Evolutionary conservation across 202 grass and related monocot species (phyloP).

Genomic region (Panicum hallii): DNA sequence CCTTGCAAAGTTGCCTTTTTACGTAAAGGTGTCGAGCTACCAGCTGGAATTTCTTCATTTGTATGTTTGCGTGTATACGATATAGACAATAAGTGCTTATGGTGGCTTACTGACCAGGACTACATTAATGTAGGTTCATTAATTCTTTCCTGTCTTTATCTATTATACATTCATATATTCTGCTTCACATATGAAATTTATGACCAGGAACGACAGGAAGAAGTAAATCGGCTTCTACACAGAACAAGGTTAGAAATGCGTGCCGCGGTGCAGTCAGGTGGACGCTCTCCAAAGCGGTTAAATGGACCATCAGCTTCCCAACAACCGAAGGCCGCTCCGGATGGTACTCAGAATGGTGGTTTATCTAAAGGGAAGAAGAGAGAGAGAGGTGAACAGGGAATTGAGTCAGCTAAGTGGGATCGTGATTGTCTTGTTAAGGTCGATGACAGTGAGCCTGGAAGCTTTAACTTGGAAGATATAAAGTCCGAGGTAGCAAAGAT

Average conservation of each 20-base stretch:
- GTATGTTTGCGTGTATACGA: constrained; percentile 93
- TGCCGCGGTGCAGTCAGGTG: constrained; percentile 87
- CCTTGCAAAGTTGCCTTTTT: constrained; percentile 97
- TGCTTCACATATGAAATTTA: not conserved
- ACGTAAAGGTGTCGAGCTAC: constrained; percentile 81
- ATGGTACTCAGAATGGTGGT: constrained; percentile 69
- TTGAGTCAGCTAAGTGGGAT: constrained; percentile 63
- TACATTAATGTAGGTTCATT: constrained; percentile 85
- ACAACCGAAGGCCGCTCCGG: constrained; percentile 67
- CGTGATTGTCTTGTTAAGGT: constrained; percentile 54
- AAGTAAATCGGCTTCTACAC: constrained; percentile 81
- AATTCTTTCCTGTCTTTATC: constrained; percentile 13
- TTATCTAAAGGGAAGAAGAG: constrained; percentile 89
- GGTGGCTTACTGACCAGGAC: constrained; percentile 91
- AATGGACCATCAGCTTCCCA: constrained; percentile 69
- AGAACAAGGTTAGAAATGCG: constrained; percentile 90
- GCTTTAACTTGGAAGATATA: constrained; percentile 63
- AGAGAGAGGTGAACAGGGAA: constrained; percentile 69
- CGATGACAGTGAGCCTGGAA: constrained; percentile 62
- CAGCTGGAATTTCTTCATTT: constrained; percentile 72
- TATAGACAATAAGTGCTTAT: constrained; percentile 92
- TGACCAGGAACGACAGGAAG: constrained; percentile 85
- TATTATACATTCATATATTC: constrained; percentile 14
- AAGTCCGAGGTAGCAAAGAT: constrained; percentile 71
- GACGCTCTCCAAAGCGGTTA: constrained; percentile 76